Base-by-base conservation (phyloP, 2,329 filamentous ascomycete species). In the Fusarium coffeatum region DNA sequence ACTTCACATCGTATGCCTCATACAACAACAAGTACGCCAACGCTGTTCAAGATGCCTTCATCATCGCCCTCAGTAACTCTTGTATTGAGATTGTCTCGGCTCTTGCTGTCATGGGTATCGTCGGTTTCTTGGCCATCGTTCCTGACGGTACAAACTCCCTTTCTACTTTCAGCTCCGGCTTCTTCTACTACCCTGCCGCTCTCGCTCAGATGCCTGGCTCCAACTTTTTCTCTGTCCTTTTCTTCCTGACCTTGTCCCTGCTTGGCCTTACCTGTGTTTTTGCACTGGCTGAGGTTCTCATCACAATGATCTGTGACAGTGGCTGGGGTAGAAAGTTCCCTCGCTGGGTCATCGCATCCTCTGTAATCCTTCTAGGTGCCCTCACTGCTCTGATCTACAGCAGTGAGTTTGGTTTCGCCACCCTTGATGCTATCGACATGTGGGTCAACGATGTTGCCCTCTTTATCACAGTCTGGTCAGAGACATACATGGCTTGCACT, bases 11-110 rank as follows among this genome's bases (percentile, higher is more conserved):
- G 0, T 88, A 87, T 57, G 86, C 86, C 1, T 86, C 83, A 0
- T 88, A 87, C 75, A 87, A 87, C 79, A 68, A 83, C 80, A 78
- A 80, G 56, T 82, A 84, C 60, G 83, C 85, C 28, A 87, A 87
- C 43, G 68, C 68, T 0, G 86, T 87, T 0, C 85, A 86, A 78
- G 86, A 88, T 57, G 82, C 86, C 0, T 73, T 87, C 9, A 80
- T 87, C 9, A 86, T 88, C 18, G 84, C 82, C n/a, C 72, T 82
- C 12, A 84, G 82, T 55, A 88, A 88, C 58, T 83, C 85, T 0
- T 72, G 85, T 0, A 86, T 87, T 18, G 86, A 88, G 64, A 83
- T 85, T 42, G 77, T 85, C 1, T 77, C 78, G 0, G 79, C 76
- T 0, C 75, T 82, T 42, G 78, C 79, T 6, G 78, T 80, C 3